Evolutionary conservation across 2,329 filamentous ascomycete genomes (phyloP), one percentile per base, ranked within the genome.

Genomic region (Sarocladium brachiariae): DNA sequence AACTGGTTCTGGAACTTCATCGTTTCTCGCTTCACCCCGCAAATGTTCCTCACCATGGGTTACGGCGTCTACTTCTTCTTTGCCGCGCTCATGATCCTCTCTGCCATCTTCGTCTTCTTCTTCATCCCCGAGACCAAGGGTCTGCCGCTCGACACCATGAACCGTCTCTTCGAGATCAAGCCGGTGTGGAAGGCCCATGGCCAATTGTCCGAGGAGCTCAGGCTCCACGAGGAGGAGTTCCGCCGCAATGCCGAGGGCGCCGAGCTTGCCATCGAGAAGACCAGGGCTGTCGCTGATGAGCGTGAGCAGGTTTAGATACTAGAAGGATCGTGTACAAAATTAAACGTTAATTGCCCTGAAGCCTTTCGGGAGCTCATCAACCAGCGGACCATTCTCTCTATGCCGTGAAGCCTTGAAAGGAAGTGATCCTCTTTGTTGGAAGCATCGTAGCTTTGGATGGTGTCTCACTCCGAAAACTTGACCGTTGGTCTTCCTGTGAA

Each of bases 1-100:
- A 88, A 89, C 65, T 89, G 85, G 85, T 75, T 84, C 59, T 84
- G 72, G 71, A 87, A 87, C 64, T 87, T 87, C 63, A 73, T 87
- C 61, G 77, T 87, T 56, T 76, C 75, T 0, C 75, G 83, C 13
- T 87, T 84, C 70, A 87, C 81, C 0, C 81, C 77, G 18, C 78
- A 84, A 56, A 86, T 86, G 80, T 78, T 82, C 56, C 60, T 69
- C 18, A 65, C 69, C 9, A 76, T 78, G 72, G 67, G 69, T n/a
- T 85, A 78, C 57, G 83, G 81, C 21, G 81, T 84, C 0, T 86
- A 84, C 65, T 79, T 86, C 58, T 84, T 87, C 72, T 87, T 87
- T 55, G 82, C 80, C 2, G 71, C 75, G 0, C 69, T 85, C 43
- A 84, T 84, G 73, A 63, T 84, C 11, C 52, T 75, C 9, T 78